Conservation (phyloP, 768 basidiomycete species). For the Daedaleopsis nitida region DNA sequence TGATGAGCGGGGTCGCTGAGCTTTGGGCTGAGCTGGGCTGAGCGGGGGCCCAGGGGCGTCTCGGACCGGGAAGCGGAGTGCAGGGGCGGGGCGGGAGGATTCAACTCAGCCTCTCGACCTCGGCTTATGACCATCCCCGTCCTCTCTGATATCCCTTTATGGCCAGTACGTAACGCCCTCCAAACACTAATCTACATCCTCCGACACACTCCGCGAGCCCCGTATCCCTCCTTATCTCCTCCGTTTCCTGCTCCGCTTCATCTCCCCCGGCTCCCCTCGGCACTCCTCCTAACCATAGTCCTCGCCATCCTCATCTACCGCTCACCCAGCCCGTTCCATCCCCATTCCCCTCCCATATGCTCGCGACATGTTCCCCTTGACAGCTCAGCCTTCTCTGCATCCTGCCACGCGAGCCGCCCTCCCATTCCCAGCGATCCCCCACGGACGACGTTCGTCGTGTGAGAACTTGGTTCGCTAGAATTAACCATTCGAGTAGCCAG, state of each 20-base stretch:
- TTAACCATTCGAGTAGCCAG: too few species aligned
- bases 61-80: slow-evolving; percentile 27
- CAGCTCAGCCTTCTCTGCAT: too few species aligned
- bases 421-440: too few species aligned
- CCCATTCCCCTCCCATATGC: too few species aligned
- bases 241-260: slow-evolving; percentile 10
- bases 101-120: background rate
- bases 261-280: background rate
- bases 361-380: too few species aligned
- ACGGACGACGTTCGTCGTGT: too few species aligned
- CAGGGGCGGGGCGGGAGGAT: slow-evolving; percentile 9
- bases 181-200: background rate
- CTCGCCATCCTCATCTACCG: background rate
- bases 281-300: background rate
- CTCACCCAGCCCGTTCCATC: too few species aligned
- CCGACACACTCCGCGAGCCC: slow-evolving; percentile 13
- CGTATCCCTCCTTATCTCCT: slow-evolving; percentile 7
- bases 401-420: too few species aligned
- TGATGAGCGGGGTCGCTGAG: slow-evolving; percentile 20
- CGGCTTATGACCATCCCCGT: background rate
- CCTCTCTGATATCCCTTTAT: background rate
- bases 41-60: slow-evolving; percentile 13
- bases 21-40: background rate
- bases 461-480: too few species aligned
- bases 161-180: slow-evolving; percentile 8